A percentile compares a stretch with the other conserved stretches of the same genome.
These are phyloP conservation scores for Amesomyces nigricolor DNA, from an alignment of 2,329 filamentous ascomycete genomes.

Conservation along the genomic window DNA sequence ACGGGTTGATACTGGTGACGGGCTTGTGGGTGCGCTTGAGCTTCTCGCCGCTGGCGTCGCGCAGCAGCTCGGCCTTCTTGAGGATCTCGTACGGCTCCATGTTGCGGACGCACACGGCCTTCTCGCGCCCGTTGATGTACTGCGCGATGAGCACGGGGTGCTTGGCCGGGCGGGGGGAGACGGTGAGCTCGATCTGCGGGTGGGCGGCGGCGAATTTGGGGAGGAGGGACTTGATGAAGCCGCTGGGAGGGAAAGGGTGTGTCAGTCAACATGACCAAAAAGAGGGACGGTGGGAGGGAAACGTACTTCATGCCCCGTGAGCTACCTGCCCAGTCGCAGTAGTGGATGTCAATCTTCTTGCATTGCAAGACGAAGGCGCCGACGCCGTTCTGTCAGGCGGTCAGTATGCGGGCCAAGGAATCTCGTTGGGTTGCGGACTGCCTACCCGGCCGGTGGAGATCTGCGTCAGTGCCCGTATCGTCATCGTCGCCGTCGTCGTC, in stretches of 20 bases:
- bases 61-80: constrained; percentile 68
- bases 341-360: constrained; percentile 92
- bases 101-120: constrained; percentile 84
- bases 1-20: constrained; percentile 57
- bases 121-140: constrained; percentile 86
- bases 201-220: constrained; percentile 72
- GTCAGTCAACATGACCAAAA: neutral
- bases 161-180: constrained; percentile 82
- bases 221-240: constrained; percentile 75
- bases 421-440: neutral
- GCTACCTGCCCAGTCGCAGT: constrained; percentile 93
- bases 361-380: constrained; percentile 97
- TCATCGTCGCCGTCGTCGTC: constrained; percentile 43
- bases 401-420: constrained; percentile 13
- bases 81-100: constrained; percentile 73
- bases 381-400: constrained; percentile 72
- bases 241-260: constrained; percentile 41
- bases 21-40: constrained; percentile 58
- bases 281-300: neutral
- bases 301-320: constrained; percentile 89
- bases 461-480: constrained; percentile 48
- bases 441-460: constrained; percentile 50
- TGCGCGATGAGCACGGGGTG: constrained; percentile 85
- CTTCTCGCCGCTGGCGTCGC: constrained; percentile 72
- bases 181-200: constrained; percentile 83